Percentiles rank a stretch among this genome's conserved stretches.
These are phyloP conservation scores for Proliferodiscus dingleyae DNA, from an alignment of 2,329 filamentous ascomycete species.

Conservation along the genomic window DNA sequence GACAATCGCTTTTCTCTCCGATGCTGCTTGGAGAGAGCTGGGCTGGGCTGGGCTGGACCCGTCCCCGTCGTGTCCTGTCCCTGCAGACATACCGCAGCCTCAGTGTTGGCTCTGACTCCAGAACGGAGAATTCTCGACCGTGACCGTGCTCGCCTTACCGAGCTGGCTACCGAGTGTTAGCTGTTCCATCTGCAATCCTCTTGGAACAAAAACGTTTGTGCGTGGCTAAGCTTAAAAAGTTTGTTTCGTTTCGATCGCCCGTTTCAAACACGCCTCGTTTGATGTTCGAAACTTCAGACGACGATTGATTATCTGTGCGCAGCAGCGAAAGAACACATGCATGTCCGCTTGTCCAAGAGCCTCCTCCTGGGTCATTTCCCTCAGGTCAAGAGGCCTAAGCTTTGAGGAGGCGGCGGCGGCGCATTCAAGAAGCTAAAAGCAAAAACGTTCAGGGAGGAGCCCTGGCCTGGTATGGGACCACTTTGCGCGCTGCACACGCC, in stretches of 20 bases:
- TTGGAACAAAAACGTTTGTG: not conserved
- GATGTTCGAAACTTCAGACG: constrained; percentile 1
- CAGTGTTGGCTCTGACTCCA: not conserved
- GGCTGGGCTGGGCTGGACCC: too few species aligned
- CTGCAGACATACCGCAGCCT: too few species aligned
- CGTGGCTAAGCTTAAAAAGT: not conserved
- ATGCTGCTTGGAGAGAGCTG: too few species aligned
- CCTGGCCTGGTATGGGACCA: too few species aligned
- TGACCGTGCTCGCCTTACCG: not conserved
- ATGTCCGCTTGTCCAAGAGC: not conserved
- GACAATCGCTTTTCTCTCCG: too few species aligned
- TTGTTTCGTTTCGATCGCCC: constrained; percentile 5
- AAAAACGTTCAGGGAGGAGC: not conserved
- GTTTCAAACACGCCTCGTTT: not conserved
- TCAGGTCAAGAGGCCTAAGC: not conserved
- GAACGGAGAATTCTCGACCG: not conserved
- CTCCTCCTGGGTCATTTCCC: not conserved
- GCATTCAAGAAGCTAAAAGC: not conserved
- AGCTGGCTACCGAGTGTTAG: not conserved
- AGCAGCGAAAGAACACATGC: not conserved
- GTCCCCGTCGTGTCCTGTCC: too few species aligned
- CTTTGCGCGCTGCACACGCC: too few species aligned
- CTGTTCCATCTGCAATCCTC: not conserved
- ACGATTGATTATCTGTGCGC: not conserved
- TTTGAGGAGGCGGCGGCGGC: not conserved